phyloP scores from a whole-genome alignment of 345 rosid genomes.

The Hypericum perforatum region DNA sequence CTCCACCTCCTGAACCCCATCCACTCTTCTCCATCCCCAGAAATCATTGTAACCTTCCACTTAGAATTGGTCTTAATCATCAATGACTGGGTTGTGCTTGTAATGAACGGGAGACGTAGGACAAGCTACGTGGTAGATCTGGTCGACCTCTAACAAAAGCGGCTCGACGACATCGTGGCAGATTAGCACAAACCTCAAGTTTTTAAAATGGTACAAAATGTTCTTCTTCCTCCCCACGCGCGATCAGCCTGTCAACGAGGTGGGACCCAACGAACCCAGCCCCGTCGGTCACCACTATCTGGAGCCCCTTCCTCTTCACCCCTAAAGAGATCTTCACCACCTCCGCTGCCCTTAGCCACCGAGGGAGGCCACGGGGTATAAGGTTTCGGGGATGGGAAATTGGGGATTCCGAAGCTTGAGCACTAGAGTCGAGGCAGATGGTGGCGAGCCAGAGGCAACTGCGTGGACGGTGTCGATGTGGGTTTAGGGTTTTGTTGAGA shows the following conservation, averaged over 20 bases:
- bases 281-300: slow-evolving; percentile 1
- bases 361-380: too few relatives aligned
- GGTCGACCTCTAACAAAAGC: neutral
- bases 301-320: neutral
- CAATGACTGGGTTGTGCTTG: neutral
- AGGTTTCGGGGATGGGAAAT: too few relatives aligned
- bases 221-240: slow-evolving; percentile 4
- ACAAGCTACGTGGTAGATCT: slow-evolving; percentile 3
- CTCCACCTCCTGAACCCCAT: too few relatives aligned
- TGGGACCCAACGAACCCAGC: slow-evolving; percentile 3
- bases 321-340: slow-evolving; percentile 27
- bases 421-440: too few relatives aligned
- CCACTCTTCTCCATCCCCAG: too few relatives aligned
- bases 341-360: too few relatives aligned
- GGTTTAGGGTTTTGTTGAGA: too few relatives aligned
- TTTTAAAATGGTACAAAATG: neutral
- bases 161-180: slow-evolving; percentile 1
- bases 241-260: slow-evolving; percentile 2
- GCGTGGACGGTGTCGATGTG: too few relatives aligned
- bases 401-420: too few relatives aligned
- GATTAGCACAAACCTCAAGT: neutral
- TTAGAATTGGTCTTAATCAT: slow-evolving; percentile 3
- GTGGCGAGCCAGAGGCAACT: too few relatives aligned
- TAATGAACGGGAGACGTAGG: slow-evolving; percentile 1
- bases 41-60: too few relatives aligned